Conservation (phyloP, 176 grass and related monocot species). For the Panicum miliaceum region DNA sequence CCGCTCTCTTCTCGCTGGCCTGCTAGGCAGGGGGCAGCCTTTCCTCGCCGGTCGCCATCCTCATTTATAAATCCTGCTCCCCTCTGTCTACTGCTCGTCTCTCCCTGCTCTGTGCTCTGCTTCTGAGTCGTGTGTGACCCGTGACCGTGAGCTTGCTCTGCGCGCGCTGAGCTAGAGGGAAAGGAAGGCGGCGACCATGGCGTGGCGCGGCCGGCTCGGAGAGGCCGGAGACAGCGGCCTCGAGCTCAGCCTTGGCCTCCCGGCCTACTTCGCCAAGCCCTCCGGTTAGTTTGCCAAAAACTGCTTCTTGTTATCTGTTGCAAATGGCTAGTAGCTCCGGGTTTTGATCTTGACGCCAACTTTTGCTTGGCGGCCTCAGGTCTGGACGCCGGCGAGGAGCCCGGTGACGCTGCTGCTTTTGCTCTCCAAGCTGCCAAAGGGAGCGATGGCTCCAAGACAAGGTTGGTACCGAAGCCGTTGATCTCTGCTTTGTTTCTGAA, state of each 20-base stretch:
- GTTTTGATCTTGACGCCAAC: not conserved
- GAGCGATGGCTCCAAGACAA: conserved; percentile 44
- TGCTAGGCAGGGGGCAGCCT: not conserved
- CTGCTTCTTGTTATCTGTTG: not conserved
- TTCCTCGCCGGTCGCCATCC: conserved; percentile 16
- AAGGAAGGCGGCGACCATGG: conserved; percentile 17
- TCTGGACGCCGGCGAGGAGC: conserved; percentile 6
- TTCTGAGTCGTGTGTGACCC: not conserved
- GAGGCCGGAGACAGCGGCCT: conserved; percentile 59
- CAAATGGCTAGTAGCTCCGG: not conserved
- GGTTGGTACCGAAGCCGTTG: conserved; percentile 40
- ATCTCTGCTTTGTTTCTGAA: not conserved
- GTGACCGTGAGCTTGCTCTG: not conserved
- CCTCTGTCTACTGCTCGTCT: not conserved
- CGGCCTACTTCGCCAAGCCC: conserved; percentile 56
- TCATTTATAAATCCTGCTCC: not conserved
- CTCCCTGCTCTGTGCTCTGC: not conserved
- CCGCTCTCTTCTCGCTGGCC: not conserved
- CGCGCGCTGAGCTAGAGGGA: not conserved
- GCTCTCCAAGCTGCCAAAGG: not conserved
- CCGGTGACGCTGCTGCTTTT: not conserved
- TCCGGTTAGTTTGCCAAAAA: not conserved
- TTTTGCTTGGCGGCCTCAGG: not conserved
- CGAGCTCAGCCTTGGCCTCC: conserved; percentile 70
- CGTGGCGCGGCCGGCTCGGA: conserved; percentile 49